Base-by-base conservation (phyloP, 768 basidiomycete genomes). In the Clathrus columnatus region DNA sequence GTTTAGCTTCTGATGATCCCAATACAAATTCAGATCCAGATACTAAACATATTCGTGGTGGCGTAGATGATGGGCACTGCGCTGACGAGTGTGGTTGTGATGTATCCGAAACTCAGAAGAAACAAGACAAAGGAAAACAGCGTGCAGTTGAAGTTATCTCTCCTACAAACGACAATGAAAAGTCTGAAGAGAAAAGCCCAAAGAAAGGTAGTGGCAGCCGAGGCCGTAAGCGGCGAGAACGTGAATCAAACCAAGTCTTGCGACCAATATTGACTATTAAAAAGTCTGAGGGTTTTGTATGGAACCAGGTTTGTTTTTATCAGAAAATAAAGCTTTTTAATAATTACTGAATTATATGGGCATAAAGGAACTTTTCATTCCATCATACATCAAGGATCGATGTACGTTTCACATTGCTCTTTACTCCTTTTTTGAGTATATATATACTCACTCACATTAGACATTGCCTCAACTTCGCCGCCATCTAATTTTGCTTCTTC, bases 361-460 rank as follows among this genome's bases (percentile, higher is more conserved):
- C 51, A 18, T 43, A 11, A 51, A 91, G 88, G 89, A 91, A 61
- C 75, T 91, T 18, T 91, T 91, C 61, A 83, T 91, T 16, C 89
- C 89, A 18, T 85, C 89, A 4, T 91, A 91, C 63, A 88, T 89
- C 73, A 91, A 91, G 69, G 89, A 91, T 65, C 73, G 89, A 79
- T 91, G 89, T 91, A 68, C 69, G 87, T 81, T 48, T 42, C 56
- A 51, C 62, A 27, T 57, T 17, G 21, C 41, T 51, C 10, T 36
- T 41, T 45, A 10, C 65, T 59, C 44, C 5, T 59, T 59, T 57
- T 58, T 50, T 52, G 47, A 29, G 61, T 53, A 57, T 27, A 45
- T 43, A 56, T 32, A 58, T 59, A 43, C 56, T 59, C 24, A 61
- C 24, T 18, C 23, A 17, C 17, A 23, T 44, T 49, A 56, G 55